Percentiles rank a stretch among this genome's conserved stretches.
These are phyloP conservation scores for Nakazawaea wickerhamii DNA, from an alignment of 805 yeast genomes.

Conservation along the genomic window DNA sequence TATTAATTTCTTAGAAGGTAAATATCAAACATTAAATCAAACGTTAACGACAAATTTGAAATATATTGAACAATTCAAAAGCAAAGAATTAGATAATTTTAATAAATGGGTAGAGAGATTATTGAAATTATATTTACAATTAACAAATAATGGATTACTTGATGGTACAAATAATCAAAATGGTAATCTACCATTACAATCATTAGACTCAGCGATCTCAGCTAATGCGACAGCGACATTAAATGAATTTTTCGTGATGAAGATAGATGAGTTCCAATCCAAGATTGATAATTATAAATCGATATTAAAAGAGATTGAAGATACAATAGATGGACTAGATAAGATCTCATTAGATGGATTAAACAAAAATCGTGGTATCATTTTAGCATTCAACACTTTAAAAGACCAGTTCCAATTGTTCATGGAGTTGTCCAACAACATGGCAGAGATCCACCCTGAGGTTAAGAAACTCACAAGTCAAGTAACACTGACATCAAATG, in stretches of 20 bases:
- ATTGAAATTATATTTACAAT: constrained; percentile 29
- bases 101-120: constrained; percentile 34
- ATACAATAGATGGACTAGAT: constrained; percentile 57
- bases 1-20: constrained; percentile 54
- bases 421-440: constrained; percentile 69
- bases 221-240: constrained; percentile 44
- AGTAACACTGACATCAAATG: not conserved
- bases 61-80: constrained; percentile 38
- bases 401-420: constrained; percentile 64
- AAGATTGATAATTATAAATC: constrained; percentile 45
- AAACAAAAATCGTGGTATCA: constrained; percentile 28
- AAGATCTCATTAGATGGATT: constrained; percentile 37
- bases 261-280: constrained; percentile 33
- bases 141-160: constrained; percentile 28
- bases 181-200: constrained; percentile 20
- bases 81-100: constrained; percentile 29
- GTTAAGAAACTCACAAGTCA: constrained; percentile 25
- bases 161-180: constrained; percentile 25
- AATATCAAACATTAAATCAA: constrained; percentile 59
- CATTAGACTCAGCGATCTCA: constrained; percentile 17
- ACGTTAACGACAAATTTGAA: constrained; percentile 48
- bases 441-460: constrained; percentile 64
- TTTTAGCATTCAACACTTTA: constrained; percentile 52
- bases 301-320: constrained; percentile 51
- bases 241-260: constrained; percentile 45